Evolutionary conservation across 1,284 basidiomycete genomes (phyloP).

Genomic region (Hemileia vastatrix): DNA sequence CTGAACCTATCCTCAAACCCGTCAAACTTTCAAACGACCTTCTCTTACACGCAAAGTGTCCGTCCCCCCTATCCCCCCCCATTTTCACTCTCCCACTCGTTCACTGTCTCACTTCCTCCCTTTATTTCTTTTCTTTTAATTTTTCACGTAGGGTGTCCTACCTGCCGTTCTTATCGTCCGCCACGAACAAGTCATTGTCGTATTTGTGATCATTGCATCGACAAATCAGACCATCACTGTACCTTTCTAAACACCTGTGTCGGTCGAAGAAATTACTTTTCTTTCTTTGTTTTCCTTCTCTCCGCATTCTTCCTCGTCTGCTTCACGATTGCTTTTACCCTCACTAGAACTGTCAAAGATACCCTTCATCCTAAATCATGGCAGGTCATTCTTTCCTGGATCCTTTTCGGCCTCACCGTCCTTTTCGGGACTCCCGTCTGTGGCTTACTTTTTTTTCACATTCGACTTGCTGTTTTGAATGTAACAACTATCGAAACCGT

Average conservation of each 20-base stretch:
- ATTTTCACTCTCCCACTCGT: background rate
- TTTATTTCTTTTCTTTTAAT: background rate
- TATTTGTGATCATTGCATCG: slow-evolving; percentile 42
- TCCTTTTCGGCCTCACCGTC: slow-evolving; percentile 34
- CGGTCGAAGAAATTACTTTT: slow-evolving; percentile 40
- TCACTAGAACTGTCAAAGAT: slow-evolving; percentile 28
- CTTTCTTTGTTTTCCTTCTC: slow-evolving; percentile 38
- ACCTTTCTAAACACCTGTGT: slow-evolving; percentile 44
- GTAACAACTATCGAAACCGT: slow-evolving; percentile 39
- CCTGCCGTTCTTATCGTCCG: slow-evolving; percentile 40
- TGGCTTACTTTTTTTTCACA: slow-evolving; percentile 36
- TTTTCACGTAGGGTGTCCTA: slow-evolving; percentile 34
- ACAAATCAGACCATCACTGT: slow-evolving; percentile 42
- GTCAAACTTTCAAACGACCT: slow-evolving; percentile 2
- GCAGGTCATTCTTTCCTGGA: slow-evolving; percentile 31
- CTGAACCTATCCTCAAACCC: no score
- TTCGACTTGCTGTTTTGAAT: slow-evolving; percentile 34
- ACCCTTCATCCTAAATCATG: slow-evolving; percentile 18
- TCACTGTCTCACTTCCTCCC: background rate
- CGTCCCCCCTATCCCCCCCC: background rate
- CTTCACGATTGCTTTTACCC: slow-evolving; percentile 26
- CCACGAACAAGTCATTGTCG: slow-evolving; percentile 41
- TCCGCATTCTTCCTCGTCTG: slow-evolving; percentile 25
- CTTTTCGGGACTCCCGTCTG: slow-evolving; percentile 28
- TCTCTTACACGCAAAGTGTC: slow-evolving; percentile 2